These are phyloP conservation scores for Daldinia concentrica DNA, from an alignment of 495 filamentous ascomycete genomes.

Conservation along the genomic window DNA sequence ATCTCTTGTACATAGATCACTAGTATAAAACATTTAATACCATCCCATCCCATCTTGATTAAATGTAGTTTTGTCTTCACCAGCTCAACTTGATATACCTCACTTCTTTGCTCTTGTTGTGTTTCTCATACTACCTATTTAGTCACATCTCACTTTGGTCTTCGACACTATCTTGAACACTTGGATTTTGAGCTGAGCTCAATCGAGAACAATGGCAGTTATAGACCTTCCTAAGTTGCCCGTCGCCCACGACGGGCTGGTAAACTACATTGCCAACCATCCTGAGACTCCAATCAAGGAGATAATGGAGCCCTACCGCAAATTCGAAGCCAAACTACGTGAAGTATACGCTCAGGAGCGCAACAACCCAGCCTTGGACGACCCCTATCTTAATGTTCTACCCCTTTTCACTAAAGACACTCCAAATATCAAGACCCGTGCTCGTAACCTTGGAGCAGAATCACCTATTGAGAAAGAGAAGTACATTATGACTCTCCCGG, in stretches of 20 bases:
- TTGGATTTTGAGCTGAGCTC: neutral
- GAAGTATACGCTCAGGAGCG: slow-evolving; percentile 77
- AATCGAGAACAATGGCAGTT: slow-evolving; percentile 46
- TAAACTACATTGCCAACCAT: slow-evolving; percentile 58
- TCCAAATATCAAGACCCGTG: slow-evolving; percentile 64
- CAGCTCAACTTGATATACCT: neutral
- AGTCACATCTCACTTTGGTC: neutral
- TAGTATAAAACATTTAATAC: slow-evolving; percentile 18
- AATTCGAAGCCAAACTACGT: slow-evolving; percentile 72
- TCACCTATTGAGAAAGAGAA: slow-evolving; percentile 65
- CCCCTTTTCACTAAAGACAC: slow-evolving; percentile 72
- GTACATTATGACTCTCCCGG: slow-evolving; percentile 75
- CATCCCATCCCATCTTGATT: slow-evolving; percentile 9
- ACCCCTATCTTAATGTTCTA: slow-evolving; percentile 71
- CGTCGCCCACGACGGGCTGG: slow-evolving; percentile 52
- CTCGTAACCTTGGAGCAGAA: slow-evolving; percentile 69
- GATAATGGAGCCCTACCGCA: slow-evolving; percentile 72
- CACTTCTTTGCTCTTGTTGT: neutral
- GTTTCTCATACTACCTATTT: neutral
- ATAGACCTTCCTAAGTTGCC: slow-evolving; percentile 56
- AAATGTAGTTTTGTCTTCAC: slow-evolving; percentile 1
- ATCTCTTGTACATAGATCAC: neutral
- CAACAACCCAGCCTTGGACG: slow-evolving; percentile 63
- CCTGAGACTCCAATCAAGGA: slow-evolving; percentile 63
- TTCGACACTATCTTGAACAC: neutral